A percentile compares a stretch with the other conserved stretches of the same genome.
Evolutionary conservation across 2,329 filamentous ascomycete genomes (phyloP).

Genomic region (Xylaria sp.): DNA sequence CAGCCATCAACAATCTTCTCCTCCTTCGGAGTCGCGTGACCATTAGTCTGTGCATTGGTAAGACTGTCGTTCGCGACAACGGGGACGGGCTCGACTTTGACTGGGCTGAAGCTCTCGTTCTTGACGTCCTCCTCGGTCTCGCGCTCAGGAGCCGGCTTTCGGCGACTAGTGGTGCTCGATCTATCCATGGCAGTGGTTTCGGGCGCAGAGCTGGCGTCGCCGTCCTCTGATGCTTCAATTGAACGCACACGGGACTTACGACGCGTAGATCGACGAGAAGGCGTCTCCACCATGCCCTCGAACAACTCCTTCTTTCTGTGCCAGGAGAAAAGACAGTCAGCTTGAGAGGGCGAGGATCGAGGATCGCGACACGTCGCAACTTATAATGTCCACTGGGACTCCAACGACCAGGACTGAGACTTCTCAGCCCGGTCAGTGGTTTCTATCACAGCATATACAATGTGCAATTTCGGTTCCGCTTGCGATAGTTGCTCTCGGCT

Average conservation of each 20-base stretch:
- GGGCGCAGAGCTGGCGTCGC: constrained; percentile 44
- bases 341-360: neutral
- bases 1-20: constrained; percentile 49
- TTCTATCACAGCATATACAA: neutral
- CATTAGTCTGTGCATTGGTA: constrained; percentile 23
- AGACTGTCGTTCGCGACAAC: constrained; percentile 16
- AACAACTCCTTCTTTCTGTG: constrained; percentile 56
- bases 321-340: constrained; percentile 5
- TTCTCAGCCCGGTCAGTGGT: too few species aligned
- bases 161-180: constrained; percentile 39
- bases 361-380: neutral
- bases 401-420: neutral
- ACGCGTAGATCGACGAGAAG: constrained; percentile 42
- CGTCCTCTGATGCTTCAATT: constrained; percentile 43
- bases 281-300: constrained; percentile 57
- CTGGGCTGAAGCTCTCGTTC: constrained; percentile 29
- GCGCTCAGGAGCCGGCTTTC: constrained; percentile 44
- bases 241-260: constrained; percentile 45
- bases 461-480: neutral
- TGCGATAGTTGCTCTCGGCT: neutral
- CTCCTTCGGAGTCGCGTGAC: constrained; percentile 23
- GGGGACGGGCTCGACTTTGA: constrained; percentile 26
- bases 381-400: neutral
- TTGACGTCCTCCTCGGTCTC: constrained; percentile 38
- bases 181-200: constrained; percentile 34